A percentile compares a stretch with the other conserved stretches of the same genome.
phyloP scores from a whole-genome alignment of 2,329 filamentous ascomycete genomes.

The Didymella lethalis region DNA sequence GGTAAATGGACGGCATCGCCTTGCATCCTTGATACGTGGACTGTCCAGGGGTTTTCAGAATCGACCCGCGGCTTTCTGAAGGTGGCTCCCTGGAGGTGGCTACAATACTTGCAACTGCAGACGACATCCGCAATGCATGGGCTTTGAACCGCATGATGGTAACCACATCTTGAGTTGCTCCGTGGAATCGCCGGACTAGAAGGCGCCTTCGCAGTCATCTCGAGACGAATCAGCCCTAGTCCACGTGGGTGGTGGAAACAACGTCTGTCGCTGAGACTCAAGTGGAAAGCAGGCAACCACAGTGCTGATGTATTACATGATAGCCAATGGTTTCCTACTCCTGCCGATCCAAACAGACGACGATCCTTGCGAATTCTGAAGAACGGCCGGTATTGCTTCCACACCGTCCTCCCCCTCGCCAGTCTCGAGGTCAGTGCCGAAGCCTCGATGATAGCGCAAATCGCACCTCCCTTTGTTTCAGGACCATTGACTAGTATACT shows the following conservation, averaged over 20 bases:
- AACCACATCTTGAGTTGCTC: background rate
- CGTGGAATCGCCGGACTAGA: background rate
- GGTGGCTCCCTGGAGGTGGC: no score
- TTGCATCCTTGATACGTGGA: background rate
- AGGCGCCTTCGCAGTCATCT: background rate
- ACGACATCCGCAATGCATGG: background rate
- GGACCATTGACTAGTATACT: constrained; percentile 30
- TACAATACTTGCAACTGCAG: background rate
- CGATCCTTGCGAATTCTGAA: constrained; percentile 30
- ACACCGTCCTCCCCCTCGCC: constrained; percentile 22
- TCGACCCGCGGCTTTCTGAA: background rate
- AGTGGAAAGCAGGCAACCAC: constrained; percentile 43
- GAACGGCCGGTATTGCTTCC: constrained; percentile 33
- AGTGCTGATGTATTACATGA: background rate
- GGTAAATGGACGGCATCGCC: background rate
- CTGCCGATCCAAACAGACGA: constrained; percentile 16
- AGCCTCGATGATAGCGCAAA: constrained; percentile 14
- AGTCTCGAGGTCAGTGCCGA: constrained; percentile 8
- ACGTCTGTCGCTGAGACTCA: constrained; percentile 26
- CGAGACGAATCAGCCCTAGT: constrained; percentile 4
- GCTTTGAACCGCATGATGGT: background rate
- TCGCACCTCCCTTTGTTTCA: constrained; percentile 16
- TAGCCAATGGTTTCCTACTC: constrained; percentile 13
- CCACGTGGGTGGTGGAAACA: background rate
- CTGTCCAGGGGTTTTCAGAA: background rate